Base-by-base conservation (phyloP, 2,329 filamentous ascomycete species). In the Aureobasidium melanogenum region DNA sequence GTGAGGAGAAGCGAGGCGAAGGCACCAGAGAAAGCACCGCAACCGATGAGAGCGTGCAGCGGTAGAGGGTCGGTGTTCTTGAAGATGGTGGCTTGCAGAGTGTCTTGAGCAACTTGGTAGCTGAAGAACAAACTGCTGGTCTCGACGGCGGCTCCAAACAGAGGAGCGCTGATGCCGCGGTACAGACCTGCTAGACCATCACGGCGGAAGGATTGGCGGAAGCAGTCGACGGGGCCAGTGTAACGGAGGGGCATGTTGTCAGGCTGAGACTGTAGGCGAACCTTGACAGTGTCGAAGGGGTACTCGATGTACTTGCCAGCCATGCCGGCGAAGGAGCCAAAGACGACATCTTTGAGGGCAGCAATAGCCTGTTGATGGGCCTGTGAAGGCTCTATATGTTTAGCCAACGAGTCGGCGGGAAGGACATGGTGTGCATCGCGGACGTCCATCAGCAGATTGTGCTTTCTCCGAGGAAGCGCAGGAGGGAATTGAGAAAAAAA, bases 211-310 rank as follows among this genome's bases (percentile, higher is more conserved):
- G 91, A 91, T 77, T 97, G 88, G 68, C 85, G 84, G 76, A 99
- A 96, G 77, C 94, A 97, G 76, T 99, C 94, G 65, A 97, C 70
- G 0, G 94, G 93, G 0, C 94, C 94, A 6, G 78, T 85, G 74
- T 97, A 97, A 63, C 84, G 86, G 22, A 92, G 83, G 17, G 91
- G 91, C 2, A 91, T 80, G 68, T 88, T 84, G 73, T 93, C 88
- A 36, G 91, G 89, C 74, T 97, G 93, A n/a, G 93, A 94, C 74
- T 99, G 94, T 12, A 99, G 84, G 43, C 94, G 89, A 63, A 99
- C 94, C 77, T 99, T 99, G 74, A 99, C 87, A 0, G 94, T 99
- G 76, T 99, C 94, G 76, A 99, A 99, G 26, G 94, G 94, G 73
- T 97, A 99, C 74, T 99, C 94, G 71, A 99, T 93, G 73, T 93